These are phyloP conservation scores for Macrophomina pseudophaseolina DNA, from an alignment of 2,329 filamentous ascomycete genomes.

Conservation along the genomic window DNA sequence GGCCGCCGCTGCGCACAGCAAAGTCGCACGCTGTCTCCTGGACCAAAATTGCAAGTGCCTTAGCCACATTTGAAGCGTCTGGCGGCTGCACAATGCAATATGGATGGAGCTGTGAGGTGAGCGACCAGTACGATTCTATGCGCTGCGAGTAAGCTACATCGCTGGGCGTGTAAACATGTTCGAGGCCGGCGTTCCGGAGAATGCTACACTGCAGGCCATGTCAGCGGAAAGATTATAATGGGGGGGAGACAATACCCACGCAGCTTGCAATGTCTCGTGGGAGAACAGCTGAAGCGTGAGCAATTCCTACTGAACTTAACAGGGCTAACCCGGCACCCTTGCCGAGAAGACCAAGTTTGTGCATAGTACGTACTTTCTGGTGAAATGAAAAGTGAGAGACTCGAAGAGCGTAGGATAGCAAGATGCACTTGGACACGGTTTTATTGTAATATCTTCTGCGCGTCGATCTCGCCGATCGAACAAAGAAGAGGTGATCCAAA, in stretches of 20 bases:
- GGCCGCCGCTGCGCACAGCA: constrained; percentile 31
- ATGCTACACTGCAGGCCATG: background rate
- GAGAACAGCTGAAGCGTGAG: background rate
- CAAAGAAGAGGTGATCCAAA: too few species aligned
- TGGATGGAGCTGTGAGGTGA: constrained; percentile 31
- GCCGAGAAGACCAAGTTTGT: background rate
- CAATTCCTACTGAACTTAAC: background rate
- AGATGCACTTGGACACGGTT: background rate
- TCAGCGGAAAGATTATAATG: too few species aligned
- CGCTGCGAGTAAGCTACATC: constrained; percentile 29
- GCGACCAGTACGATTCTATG: constrained; percentile 31
- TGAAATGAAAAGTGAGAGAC: background rate
- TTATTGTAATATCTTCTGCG: too few species aligned
- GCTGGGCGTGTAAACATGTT: constrained; percentile 29
- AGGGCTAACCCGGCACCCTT: background rate
- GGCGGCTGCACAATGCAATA: constrained; percentile 36
- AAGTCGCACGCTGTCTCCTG: constrained; percentile 21
- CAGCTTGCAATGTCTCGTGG: constrained; percentile 2
- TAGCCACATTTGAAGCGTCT: constrained; percentile 31
- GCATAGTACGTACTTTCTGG: background rate
- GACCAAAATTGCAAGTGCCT: constrained; percentile 31
- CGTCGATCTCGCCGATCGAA: too few species aligned
- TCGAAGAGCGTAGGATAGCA: background rate
- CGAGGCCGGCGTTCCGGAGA: constrained; percentile 1
- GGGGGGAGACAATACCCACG: background rate